phyloP scores from a whole-genome alignment of 768 basidiomycete genomes.

The Naganishia antarctica region DNA sequence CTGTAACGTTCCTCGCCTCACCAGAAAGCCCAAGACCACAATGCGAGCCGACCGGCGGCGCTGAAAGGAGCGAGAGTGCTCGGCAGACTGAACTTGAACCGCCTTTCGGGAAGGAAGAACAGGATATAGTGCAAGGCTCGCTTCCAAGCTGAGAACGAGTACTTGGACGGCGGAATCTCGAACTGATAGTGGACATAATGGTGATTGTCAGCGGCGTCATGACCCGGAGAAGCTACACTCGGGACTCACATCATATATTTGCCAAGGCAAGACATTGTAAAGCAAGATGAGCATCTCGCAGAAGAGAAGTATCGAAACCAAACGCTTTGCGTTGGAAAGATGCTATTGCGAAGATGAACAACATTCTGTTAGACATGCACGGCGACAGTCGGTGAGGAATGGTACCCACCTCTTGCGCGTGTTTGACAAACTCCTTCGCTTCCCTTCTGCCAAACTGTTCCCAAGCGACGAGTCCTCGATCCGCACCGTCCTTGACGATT shows the following conservation, averaged over 20 bases:
- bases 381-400: background rate
- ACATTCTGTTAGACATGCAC: no score
- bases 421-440: slow-evolving; percentile 3
- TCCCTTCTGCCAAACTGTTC: slow-evolving; percentile 13
- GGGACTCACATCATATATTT: slow-evolving; percentile 39
- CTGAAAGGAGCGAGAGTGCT: slow-evolving; percentile 27
- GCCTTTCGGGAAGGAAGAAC: slow-evolving; percentile 39
- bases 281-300: slow-evolving; percentile 41
- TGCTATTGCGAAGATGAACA: slow-evolving; percentile 28
- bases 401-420: slow-evolving; percentile 18
- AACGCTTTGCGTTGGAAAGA: slow-evolving; percentile 36
- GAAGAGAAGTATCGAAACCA: slow-evolving; percentile 34
- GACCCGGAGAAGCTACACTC: background rate
- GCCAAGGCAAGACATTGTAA: slow-evolving; percentile 37
- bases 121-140: slow-evolving; percentile 35
- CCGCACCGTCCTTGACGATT: background rate
- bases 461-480: slow-evolving; percentile 13
- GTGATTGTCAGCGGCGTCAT: slow-evolving; percentile 13
- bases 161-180: slow-evolving; percentile 29
- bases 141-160: slow-evolving; percentile 25
- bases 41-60: slow-evolving; percentile 26
- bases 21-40: slow-evolving; percentile 39
- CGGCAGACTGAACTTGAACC: slow-evolving; percentile 35
- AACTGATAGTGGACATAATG: background rate
- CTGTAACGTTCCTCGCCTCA: slow-evolving; percentile 31